Evolutionary conservation across 1,284 basidiomycete species (phyloP), one percentile per base, ranked within the genome.

Genomic region (Pyrrhoderma noxium): DNA sequence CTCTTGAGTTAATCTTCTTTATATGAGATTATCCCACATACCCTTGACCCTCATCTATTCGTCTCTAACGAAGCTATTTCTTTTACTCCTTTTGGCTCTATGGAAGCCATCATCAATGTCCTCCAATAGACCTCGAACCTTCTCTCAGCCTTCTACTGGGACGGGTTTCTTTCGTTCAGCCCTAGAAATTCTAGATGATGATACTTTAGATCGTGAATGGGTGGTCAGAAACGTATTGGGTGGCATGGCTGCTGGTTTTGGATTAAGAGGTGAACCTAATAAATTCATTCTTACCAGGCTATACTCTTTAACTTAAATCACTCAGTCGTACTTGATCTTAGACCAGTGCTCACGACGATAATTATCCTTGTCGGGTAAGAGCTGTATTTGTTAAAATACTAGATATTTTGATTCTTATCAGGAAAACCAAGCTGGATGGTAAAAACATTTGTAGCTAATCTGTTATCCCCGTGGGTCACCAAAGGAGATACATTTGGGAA

Each of bases 31-130:
- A 56, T 54, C 47, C 21, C 51, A 57, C 35, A 78, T 93, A 35
- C 82, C 89, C 1, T 73, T 94, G 14, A 85, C 85, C 2, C 71
- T 94, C 3, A 74, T 94, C 55, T 93, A 93, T 63, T 91, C 91
- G 0, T 91, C 92, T 1, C 70, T 94, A 34, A 85, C 88, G 1
- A 94, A 94, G 58, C 75, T 92, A 8, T 85, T 93, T 62, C 76
- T 95, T 3, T 79, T 93, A 19, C 80, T 90, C 57, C 71, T 90
- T 14, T 76, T 95, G 14, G 81, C 88, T 0, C 82, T 95, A 55
- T 95, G 92, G 92, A 76, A 76, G 23, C 79, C 83, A 5, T 73
- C 75, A 2, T 47, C 41, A 3, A 45, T 46, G 38, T 18, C 52
- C 21, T 61, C 64, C 57, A 54, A 59, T 40, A 53, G 59, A 52